A percentile compares a stretch with the other conserved stretches of the same genome.
Conservation (phyloP, 352 stramenopile species). For the Phytophthora nicotianae region DNA sequence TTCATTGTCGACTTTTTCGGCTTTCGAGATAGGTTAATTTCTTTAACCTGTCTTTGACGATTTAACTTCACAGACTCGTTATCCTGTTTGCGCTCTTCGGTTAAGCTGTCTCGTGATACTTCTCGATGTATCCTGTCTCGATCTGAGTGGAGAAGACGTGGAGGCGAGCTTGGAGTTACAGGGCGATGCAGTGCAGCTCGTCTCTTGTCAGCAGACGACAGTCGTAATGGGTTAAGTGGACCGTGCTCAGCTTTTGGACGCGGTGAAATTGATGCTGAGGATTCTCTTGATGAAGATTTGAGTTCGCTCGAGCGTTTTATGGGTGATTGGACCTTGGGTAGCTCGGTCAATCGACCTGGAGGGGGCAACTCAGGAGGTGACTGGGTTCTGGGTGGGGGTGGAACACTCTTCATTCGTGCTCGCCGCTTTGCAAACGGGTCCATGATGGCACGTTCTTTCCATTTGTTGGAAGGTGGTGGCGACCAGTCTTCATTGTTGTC, state of each 20-base stretch:
- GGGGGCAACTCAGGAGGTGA: not conserved
- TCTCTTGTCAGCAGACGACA: constrained; percentile 28
- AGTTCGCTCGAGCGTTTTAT: constrained; percentile 1
- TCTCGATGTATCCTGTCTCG: constrained; percentile 13
- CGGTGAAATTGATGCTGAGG: constrained; percentile 13
- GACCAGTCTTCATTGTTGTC: constrained; percentile 30
- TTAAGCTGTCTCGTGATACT: constrained; percentile 12
- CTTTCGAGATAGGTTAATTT: constrained; percentile 9
- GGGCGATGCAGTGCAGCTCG: constrained; percentile 12
- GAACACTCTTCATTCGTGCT: constrained; percentile 8
- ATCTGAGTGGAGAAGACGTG: constrained; percentile 5
- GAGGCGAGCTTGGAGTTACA: constrained; percentile 15
- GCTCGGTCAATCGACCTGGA: not conserved
- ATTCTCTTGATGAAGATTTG: not conserved
- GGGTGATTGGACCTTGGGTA: constrained; percentile 3
- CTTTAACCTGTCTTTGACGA: constrained; percentile 12
- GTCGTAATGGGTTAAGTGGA: constrained; percentile 28
- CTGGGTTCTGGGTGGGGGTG: constrained; percentile 2
- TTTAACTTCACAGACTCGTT: constrained; percentile 9
- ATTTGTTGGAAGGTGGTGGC: constrained; percentile 59
- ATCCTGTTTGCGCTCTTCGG: constrained; percentile 2
- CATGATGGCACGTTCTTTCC: constrained; percentile 68
- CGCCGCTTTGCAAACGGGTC: constrained; percentile 76
- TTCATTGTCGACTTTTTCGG: constrained; percentile 57
- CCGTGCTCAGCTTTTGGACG: constrained; percentile 8